phyloP scores from a whole-genome alignment of 2,329 filamentous ascomycete genomes.

The Orbilia quercus region DNA sequence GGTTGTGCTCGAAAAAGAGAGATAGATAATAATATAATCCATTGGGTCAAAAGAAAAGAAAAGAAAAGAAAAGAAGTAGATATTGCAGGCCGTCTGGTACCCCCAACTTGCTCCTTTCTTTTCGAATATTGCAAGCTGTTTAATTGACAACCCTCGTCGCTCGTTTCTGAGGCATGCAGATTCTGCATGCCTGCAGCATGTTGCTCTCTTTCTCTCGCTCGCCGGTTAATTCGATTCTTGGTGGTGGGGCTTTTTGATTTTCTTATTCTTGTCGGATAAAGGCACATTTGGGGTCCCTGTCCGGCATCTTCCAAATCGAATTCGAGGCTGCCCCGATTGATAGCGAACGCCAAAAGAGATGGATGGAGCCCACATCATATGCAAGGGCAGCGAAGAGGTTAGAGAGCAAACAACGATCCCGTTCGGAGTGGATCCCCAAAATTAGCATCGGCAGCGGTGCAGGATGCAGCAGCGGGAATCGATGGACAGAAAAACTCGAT shows the following conservation, averaged over 20 bases:
- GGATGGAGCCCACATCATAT: neutral
- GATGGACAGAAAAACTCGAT: neutral
- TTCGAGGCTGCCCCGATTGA: neutral
- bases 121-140: too few relatives aligned
- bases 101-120: slow-evolving; percentile 25
- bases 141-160: slow-evolving; percentile 4
- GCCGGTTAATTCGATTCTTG: slow-evolving; percentile 28
- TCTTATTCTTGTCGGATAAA: slow-evolving; percentile 26
- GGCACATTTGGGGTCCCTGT: neutral
- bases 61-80: too few relatives aligned
- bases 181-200: neutral
- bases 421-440: neutral
- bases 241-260: slow-evolving; percentile 1
- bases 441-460: slow-evolving; percentile 6
- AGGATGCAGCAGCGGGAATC: slow-evolving; percentile 17
- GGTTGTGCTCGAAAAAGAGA: slow-evolving; percentile 4
- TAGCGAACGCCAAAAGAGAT: too few relatives aligned
- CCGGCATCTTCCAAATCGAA: slow-evolving; percentile 12
- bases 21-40: too few relatives aligned
- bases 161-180: slow-evolving; percentile 25
- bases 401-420: neutral
- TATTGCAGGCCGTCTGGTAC: slow-evolving; percentile 4
- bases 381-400: neutral
- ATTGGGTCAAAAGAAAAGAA: neutral
- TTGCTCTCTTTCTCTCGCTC: neutral